phyloP scores from a whole-genome alignment of 106 monocot species.

The Alisma plantagoaquatica region DNA sequence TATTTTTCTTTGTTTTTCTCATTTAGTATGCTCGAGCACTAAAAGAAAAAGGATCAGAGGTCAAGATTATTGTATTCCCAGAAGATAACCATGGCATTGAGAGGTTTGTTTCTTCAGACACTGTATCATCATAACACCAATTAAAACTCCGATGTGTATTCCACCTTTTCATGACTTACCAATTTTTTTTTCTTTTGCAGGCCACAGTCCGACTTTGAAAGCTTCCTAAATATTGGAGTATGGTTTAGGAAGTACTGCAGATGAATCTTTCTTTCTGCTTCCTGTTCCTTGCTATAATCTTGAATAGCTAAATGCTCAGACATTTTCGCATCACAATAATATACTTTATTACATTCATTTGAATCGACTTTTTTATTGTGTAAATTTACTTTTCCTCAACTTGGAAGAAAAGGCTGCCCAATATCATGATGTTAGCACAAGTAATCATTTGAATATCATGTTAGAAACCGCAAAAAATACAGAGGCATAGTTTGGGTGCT shows the following conservation, averaged over 20 bases:
- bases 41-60: slow-evolving; percentile 66
- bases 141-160: neutral
- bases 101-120: slow-evolving; percentile 26
- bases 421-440: no score
- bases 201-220: slow-evolving; percentile 91
- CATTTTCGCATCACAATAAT: no score
- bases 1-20: no score
- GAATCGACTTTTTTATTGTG: no score
- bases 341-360: no score
- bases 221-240: slow-evolving; percentile 88
- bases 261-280: neutral
- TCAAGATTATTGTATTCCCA: slow-evolving; percentile 87
- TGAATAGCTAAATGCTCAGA: no score
- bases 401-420: no score
- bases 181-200: slow-evolving; percentile 36
- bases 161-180: neutral
- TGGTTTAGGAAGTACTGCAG: slow-evolving; percentile 84
- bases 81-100: slow-evolving; percentile 80
- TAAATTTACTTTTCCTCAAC: no score
- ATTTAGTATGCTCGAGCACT: slow-evolving; percentile 82
- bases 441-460: no score
- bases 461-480: no score
- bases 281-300: neutral
- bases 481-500: no score
- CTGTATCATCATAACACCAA: neutral